Base-by-base conservation (phyloP, 23 red algal genomes). In the Chondrus crispus region DNA sequence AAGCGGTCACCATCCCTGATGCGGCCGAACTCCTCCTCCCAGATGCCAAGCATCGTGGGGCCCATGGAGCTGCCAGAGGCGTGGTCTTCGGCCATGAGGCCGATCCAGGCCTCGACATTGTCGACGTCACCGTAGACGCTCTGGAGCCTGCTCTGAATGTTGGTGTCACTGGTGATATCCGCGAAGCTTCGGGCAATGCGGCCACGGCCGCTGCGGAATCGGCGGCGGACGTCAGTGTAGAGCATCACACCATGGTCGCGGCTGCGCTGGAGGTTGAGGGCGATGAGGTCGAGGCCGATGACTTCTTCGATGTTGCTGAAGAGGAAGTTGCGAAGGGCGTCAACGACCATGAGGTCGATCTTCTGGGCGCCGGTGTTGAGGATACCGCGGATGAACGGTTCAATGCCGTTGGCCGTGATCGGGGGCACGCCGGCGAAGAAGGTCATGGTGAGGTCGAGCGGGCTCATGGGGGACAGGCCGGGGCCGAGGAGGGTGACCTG, bases 211-310 rank as follows among this genome's bases (percentile, higher is more conserved):
- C 20, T 28, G 12, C 62, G 16, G 60, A 66, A 66, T 9, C 26
- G 26, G 29, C 43, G 7, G 24, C 91, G 91, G 8, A 85, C 28
- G 6, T 86, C 20, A 32, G 85, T 94, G 68, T 85, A 94, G 43
- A 36, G 51, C 5, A 69, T 46, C 32, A 94, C 49, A 44, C 62
- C 40, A 51, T 94, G 81, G 41, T 94, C 91, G n/a, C 91, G 91
- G 28, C 62, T 46, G 20, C 91, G 91, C 69, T 94, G 91, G 20
- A 94, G 30, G 54, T 94, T 94, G 50, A 94, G 49, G 19, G 91
- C 60, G 64, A 94, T 71, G 13, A 94, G 91, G 52, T 94, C 91
- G 42, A 78, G 69, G 19, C 22, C 81, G 22, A 57, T 48, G 32
- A 52, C 62, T 41, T 66, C 89, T 39, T 24, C 40, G 9, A 91